Base-by-base conservation (phyloP, 257 asterid species). In the Vinca minor region DNA sequence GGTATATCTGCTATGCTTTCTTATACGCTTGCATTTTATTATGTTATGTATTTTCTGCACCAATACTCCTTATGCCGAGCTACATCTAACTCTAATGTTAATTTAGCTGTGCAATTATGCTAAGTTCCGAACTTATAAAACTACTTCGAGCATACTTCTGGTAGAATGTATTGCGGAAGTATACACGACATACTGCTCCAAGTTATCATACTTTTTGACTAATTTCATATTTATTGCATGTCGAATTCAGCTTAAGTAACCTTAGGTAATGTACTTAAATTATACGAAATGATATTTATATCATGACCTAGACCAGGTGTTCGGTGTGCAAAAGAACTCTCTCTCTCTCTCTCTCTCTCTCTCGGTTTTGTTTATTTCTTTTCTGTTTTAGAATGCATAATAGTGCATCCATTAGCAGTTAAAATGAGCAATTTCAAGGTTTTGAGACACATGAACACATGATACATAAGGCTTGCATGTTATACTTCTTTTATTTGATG, bases 1-100 rank as follows among this genome's bases (percentile, higher is more conserved):
- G 98, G 98, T 92, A 82, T 59, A 77, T 67, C 50, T 74, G 71
- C 75, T 67, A 50, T 67, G 68, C 70, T 70, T 55, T 49, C 61
- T 58, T 42, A 41, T n/a, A 57, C 42, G 29, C 28, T 65, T 52
- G n/a, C n/a, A 42, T 8, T 55, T 54, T 36, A 17, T 39, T 38
- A 34, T n/a, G n/a, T n/a, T n/a, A n/a, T 55, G 11, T 45, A 47
- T 32, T n/a, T n/a, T 63, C 14, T 25, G 38, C 54, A 58, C 9
- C 11, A 5, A 8, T 56, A 52, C 29, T 13, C 45, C 44, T 41
- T 69, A 38, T 26, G 41, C 45, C 17, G 18, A 54, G 31, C 5
- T 18, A 1, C 25, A 36, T 5, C 7, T 66, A 25, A 18, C 42
- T 0, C 14, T 44, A 8, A 13, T 5, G 9, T 28, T 8, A 28